Evolutionary conservation across 805 yeast genomes (phyloP).

Genomic region (Cyberlindnera maclurae): DNA sequence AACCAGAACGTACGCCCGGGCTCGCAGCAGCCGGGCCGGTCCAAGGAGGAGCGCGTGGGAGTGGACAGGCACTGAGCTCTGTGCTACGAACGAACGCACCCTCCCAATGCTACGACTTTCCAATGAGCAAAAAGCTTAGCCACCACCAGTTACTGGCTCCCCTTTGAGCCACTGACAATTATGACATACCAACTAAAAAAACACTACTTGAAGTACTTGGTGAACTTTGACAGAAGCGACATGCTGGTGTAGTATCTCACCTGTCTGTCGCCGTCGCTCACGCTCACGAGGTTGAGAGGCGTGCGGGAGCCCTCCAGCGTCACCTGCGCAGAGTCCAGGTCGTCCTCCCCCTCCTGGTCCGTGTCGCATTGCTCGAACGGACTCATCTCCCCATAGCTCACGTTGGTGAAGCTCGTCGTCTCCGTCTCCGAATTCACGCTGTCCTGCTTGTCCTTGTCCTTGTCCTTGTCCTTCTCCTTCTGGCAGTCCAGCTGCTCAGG

Average conservation of each 20-base stretch:
- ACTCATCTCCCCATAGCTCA: slow-evolving; percentile 18
- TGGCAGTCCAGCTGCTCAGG: slow-evolving; percentile 4
- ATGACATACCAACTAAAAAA: too few relatives aligned
- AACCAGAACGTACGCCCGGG: slow-evolving; percentile 16
- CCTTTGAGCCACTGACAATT: too few relatives aligned
- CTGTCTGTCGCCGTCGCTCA: slow-evolving; percentile 18
- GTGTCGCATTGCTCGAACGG: slow-evolving; percentile 10
- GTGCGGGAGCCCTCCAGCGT: slow-evolving; percentile 12
- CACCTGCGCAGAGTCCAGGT: slow-evolving; percentile 16
- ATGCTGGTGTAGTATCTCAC: slow-evolving; percentile 18
- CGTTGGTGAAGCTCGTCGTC: slow-evolving; percentile 18
- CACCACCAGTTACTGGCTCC: too few relatives aligned
- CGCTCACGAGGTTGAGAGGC: slow-evolving; percentile 6
- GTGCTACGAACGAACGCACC: too few relatives aligned
- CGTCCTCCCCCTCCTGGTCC: slow-evolving; percentile 4
- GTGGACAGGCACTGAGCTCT: slow-evolving; percentile 4
- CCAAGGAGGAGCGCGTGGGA: slow-evolving; percentile 20
- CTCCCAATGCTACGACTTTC: too few relatives aligned
- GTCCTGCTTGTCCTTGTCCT: slow-evolving; percentile 3
- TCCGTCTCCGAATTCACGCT: slow-evolving; percentile 15
- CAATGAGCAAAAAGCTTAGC: too few relatives aligned
- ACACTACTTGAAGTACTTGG: slow-evolving; percentile 21
- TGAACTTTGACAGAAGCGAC: slow-evolving; percentile 21
- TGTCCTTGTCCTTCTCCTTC: neutral
- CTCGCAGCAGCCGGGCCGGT: slow-evolving; percentile 8